A percentile compares a stretch with the other conserved stretches of the same genome.
Evolutionary conservation across 75 land plant species (phyloP).

Genomic region (Azolla pinnata): DNA sequence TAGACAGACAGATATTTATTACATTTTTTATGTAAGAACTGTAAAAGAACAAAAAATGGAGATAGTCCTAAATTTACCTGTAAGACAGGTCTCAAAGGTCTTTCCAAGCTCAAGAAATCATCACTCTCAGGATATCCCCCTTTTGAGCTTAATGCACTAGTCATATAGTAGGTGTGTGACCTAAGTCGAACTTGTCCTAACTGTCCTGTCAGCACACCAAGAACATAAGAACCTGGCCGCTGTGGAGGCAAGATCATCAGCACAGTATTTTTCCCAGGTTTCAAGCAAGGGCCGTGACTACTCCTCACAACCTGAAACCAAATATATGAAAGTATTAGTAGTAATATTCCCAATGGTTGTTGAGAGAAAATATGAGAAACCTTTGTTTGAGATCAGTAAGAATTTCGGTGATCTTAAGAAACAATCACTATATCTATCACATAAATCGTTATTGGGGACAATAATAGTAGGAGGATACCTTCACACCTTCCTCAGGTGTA

Average conservation of each 20-base stretch:
- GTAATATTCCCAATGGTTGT: too few species aligned
- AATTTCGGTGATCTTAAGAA: too few species aligned
- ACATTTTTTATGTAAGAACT: too few species aligned
- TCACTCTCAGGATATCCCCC: constrained; percentile 85
- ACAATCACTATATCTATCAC: background rate
- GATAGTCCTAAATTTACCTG: constrained; percentile 38
- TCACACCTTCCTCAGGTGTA: constrained; percentile 75
- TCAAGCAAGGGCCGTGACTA: constrained; percentile 43
- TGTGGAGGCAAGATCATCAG: constrained; percentile 68
- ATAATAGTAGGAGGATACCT: constrained; percentile 60
- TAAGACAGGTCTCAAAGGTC: constrained; percentile 78
- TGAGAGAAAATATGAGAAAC: too few species aligned
- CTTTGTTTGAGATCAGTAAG: too few species aligned
- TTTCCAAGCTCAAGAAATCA: constrained; percentile 91
- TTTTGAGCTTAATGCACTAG: constrained; percentile 50
- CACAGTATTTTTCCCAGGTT: constrained; percentile 75
- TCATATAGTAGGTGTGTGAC: constrained; percentile 65
- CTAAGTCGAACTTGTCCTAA: constrained; percentile 75
- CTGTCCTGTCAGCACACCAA: constrained; percentile 88
- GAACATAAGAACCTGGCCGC: constrained; percentile 84
- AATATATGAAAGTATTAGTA: too few species aligned
- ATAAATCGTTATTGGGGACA: background rate
- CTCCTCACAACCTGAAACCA: constrained; percentile 70
- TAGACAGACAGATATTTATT: background rate
- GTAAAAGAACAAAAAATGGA: background rate